These are phyloP conservation scores for Erysimum cheiranthoides DNA, from an alignment of 345 rosid species.

Conservation along the genomic window DNA sequence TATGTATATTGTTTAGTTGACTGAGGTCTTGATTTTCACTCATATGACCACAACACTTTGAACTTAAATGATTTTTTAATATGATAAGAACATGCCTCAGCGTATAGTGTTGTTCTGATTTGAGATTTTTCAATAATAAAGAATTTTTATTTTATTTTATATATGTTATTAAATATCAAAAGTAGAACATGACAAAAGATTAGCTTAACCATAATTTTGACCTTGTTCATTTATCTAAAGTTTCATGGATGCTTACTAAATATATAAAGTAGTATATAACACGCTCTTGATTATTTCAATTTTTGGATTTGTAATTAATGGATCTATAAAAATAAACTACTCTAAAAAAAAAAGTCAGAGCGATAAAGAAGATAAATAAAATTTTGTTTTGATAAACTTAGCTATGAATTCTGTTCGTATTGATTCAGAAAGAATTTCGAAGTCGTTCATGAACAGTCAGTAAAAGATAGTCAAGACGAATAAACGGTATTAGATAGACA, in stretches of 20 bases:
- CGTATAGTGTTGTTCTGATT: neutral
- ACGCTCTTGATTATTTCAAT: neutral
- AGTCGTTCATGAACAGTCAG: neutral
- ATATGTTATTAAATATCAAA: slow-evolving; percentile 11
- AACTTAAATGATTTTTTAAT: neutral
- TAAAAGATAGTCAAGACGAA: neutral
- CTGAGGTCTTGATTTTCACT: slow-evolving; percentile 4
- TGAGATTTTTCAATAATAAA: neutral
- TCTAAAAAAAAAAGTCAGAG: neutral
- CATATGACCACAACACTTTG: neutral
- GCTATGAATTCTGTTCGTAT: neutral
- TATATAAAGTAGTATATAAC: neutral
- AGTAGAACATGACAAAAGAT: slow-evolving; percentile 37
- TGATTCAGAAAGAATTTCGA: neutral
- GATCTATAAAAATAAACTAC: neutral
- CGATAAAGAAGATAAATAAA: neutral
- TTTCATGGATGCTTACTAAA: slow-evolving; percentile 19
- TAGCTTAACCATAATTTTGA: slow-evolving; percentile 36
- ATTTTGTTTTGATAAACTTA: neutral
- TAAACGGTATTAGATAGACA: neutral
- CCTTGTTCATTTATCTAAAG: slow-evolving; percentile 22
- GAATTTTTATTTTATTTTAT: neutral
- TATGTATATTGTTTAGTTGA: slow-evolving; percentile 26
- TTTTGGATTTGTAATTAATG: neutral
- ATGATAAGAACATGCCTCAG: slow-evolving; percentile 23